Evolutionary conservation across 805 yeast genomes (phyloP).

Genomic region (Suhomyces faveliae): DNA sequence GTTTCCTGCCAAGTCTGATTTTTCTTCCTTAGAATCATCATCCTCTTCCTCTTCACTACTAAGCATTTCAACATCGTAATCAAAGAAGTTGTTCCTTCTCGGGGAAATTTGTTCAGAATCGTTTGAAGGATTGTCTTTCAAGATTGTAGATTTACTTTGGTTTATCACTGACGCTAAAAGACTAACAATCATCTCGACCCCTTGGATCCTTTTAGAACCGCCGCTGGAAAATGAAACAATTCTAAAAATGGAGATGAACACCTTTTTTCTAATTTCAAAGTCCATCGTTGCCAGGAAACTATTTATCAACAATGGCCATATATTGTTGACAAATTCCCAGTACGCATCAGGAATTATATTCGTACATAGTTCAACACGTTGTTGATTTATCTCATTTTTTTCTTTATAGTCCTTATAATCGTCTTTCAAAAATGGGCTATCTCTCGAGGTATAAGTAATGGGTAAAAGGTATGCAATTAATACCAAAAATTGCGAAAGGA

Average conservation of each 20-base stretch:
- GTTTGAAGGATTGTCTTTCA: slow-evolving; percentile 7
- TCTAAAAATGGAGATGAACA: slow-evolving; percentile 53
- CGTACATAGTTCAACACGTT: slow-evolving; percentile 30
- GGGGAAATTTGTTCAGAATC: background rate
- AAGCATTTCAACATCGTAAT: slow-evolving; percentile 12
- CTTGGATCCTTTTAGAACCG: slow-evolving; percentile 29
- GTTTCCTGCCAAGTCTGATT: slow-evolving; percentile 4
- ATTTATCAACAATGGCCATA: slow-evolving; percentile 55
- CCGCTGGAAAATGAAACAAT: slow-evolving; percentile 43
- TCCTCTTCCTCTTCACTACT: slow-evolving; percentile 9
- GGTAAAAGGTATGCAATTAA: slow-evolving; percentile 63
- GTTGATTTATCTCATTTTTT: slow-evolving; percentile 25
- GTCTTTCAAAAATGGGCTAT: slow-evolving; percentile 29
- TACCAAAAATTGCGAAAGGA: slow-evolving; percentile 52
- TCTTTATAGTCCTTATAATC: slow-evolving; percentile 22
- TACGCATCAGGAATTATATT: slow-evolving; percentile 21
- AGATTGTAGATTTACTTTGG: slow-evolving; percentile 42
- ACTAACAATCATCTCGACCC: slow-evolving; percentile 39
- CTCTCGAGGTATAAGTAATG: slow-evolving; percentile 25
- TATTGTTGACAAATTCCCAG: slow-evolving; percentile 40
- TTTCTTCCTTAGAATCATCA: slow-evolving; percentile 4
- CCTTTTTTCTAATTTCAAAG: slow-evolving; percentile 56
- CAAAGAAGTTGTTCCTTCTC: background rate
- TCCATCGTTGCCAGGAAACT: slow-evolving; percentile 75
- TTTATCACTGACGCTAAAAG: slow-evolving; percentile 60